A percentile compares a stretch with the other conserved stretches of the same genome.
These are phyloP conservation scores for Sporothrix curviconia DNA, from an alignment of 2,329 filamentous ascomycete species.

Conservation along the genomic window DNA sequence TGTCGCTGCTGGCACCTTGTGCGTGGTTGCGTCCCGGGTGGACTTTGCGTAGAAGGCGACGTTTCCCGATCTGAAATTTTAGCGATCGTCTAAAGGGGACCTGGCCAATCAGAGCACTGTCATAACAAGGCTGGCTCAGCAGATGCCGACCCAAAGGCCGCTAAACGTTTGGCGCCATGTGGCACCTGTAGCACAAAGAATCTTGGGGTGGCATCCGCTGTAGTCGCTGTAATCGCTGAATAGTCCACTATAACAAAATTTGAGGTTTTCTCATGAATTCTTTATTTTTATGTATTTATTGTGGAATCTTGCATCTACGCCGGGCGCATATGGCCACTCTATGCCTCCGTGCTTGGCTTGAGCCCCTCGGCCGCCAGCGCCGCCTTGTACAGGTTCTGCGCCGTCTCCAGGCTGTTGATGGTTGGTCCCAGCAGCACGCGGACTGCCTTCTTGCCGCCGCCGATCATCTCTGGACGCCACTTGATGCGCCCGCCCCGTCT, in stretches of 20 bases:
- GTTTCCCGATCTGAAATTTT: not conserved
- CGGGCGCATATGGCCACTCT: no score
- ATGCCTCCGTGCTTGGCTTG: conserved; percentile 17
- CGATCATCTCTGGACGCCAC: conserved; percentile 60
- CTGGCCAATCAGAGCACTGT: not conserved
- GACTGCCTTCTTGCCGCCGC: conserved; percentile 71
- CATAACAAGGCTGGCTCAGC: not conserved
- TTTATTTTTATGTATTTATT: no score
- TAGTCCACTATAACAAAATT: no score
- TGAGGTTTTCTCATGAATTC: no score
- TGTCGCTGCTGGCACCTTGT: not conserved
- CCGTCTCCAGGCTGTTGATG: conserved; percentile 61
- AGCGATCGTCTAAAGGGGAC: not conserved
- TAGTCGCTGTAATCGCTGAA: no score
- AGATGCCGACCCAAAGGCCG: not conserved
- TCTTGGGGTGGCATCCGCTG: no score
- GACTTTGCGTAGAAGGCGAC: not conserved
- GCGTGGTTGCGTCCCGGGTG: not conserved
- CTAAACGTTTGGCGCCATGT: not conserved
- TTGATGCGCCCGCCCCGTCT: conserved; percentile 67
- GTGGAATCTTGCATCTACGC: not conserved
- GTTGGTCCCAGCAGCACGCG: conserved; percentile 70
- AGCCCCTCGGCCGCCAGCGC: conserved; percentile 22
- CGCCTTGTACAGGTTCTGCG: conserved; percentile 35
- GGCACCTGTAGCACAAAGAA: no score